Base-by-base conservation (phyloP, 768 basidiomycete genomes). In the Trametes coccinea region DNA sequence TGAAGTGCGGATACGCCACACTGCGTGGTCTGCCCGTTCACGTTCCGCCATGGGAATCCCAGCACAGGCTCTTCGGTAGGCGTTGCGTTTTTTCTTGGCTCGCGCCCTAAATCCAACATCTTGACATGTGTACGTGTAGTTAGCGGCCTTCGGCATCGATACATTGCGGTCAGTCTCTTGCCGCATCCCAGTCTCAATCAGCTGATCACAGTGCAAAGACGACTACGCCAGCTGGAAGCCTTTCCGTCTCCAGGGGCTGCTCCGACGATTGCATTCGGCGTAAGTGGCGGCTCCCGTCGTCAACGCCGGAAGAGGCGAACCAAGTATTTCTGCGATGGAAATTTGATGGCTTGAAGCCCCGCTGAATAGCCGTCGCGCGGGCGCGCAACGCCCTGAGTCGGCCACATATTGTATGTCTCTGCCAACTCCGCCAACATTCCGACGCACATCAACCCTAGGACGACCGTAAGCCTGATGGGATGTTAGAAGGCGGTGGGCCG, bases 1-100 rank as follows among this genome's bases (percentile, higher is more conserved):
- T 31, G 48, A 45, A 62, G 61, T 62, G 61, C 61, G 61, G 61
- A 31, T 14, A n/a, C 41, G 55, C 55, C 49, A 53, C 59, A 50
- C 47, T 22, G 33, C 40, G 31, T 37, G 53, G 30, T 31, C 30
- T 29, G 29, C 22, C 53, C 47, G 44, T 54, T 14, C 53, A 50
- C 30, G 16, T 31, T 27, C 61, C 33, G 43, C 34, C 33, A 56
- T 52, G 61, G 61, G 50, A 52, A 56, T 13, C 13, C 34, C 46
- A 29, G 5, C 13, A 4, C 43, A 43, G 33, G 31, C 13, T 27
- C 31, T 13, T n/a, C 22, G 29, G 16, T 34, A 11, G 8, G 41
- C 13, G 14, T 29, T 22, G 16, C 30, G 17, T 51, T 11, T 34
- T 13, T 14, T 22, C 54, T 34, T 37, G 31, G 41, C 41, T 33